These are phyloP conservation scores for Candida chilensis DNA, from an alignment of 805 yeast genomes.

Conservation along the genomic window DNA sequence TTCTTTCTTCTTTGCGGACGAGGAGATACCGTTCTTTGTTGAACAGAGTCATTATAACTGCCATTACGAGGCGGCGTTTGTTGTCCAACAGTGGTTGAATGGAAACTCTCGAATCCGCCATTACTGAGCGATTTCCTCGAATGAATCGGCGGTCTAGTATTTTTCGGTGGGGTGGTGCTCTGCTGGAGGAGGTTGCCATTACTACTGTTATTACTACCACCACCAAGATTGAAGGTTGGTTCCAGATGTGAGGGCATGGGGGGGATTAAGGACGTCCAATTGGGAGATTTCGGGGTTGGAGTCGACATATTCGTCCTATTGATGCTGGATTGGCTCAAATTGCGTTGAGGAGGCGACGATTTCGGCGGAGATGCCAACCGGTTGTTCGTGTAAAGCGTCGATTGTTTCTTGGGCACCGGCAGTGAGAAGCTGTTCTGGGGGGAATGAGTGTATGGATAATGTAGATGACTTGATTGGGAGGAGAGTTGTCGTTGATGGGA, in stretches of 20 bases:
- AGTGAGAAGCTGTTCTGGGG: no score
- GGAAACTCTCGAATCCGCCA: neutral
- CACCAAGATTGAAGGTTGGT: slow-evolving; percentile 1
- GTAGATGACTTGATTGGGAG: no score
- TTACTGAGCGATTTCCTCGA: no score
- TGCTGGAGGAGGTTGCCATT: neutral
- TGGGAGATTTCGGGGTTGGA: slow-evolving; percentile 3
- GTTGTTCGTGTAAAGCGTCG: neutral
- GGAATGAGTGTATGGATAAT: no score
- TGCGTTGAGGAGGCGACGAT: neutral
- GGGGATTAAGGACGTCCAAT: slow-evolving; percentile 24
- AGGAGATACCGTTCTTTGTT: slow-evolving; percentile 2
- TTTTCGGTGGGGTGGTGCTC: neutral
- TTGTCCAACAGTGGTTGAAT: neutral
- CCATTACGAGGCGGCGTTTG: slow-evolving; percentile 2
- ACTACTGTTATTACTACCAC: slow-evolving; percentile 1
- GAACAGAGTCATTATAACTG: slow-evolving; percentile 1
- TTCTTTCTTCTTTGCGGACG: slow-evolving; percentile 10
- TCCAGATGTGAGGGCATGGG: slow-evolving; percentile 14
- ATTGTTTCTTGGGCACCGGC: neutral
- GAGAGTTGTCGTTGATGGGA: no score
- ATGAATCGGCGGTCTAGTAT: no score
- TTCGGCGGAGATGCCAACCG: neutral
- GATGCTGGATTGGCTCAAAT: neutral
- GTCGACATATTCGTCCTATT: neutral